Conservation (phyloP, 2,329 filamentous ascomycete genomes). For the Aspergillus viridinutans region DNA sequence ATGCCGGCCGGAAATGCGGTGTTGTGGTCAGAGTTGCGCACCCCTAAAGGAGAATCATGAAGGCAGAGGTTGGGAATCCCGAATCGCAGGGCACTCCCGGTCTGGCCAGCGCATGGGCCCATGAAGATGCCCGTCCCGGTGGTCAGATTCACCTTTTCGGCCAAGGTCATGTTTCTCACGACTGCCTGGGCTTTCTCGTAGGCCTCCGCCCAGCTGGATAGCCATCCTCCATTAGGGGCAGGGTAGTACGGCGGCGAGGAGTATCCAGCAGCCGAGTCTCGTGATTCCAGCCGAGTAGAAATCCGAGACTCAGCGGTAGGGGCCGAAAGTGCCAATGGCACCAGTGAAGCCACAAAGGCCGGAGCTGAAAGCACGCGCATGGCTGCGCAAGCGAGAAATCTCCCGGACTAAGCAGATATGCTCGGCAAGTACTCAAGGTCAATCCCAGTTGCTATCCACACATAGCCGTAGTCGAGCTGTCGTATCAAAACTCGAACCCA, state of each 20-base stretch:
- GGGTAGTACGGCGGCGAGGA: conserved; percentile 63
- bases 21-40: conserved; percentile 68
- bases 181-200: conserved; percentile 66
- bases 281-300: conserved; percentile 9
- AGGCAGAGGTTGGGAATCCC: conserved; percentile 69
- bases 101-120: conserved; percentile 73
- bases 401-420: background rate
- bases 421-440: background rate
- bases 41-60: conserved; percentile 67
- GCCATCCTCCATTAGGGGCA: conserved; percentile 68
- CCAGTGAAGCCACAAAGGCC: conserved; percentile 1
- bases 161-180: conserved; percentile 71
- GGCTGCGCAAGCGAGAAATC: background rate
- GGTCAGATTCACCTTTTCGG: conserved; percentile 76
- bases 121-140: conserved; percentile 68
- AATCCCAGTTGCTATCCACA: background rate
- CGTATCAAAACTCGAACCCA: background rate
- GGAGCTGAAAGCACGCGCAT: conserved; percentile 3
- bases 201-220: conserved; percentile 62
- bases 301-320: background rate
- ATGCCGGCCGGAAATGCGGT: conserved; percentile 79
- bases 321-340: conserved; percentile 5
- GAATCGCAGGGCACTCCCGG: conserved; percentile 64
- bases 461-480: background rate
- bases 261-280: conserved; percentile 19